Conservation (phyloP, 345 rosid genomes). For the Conringia planisiliqua region DNA sequence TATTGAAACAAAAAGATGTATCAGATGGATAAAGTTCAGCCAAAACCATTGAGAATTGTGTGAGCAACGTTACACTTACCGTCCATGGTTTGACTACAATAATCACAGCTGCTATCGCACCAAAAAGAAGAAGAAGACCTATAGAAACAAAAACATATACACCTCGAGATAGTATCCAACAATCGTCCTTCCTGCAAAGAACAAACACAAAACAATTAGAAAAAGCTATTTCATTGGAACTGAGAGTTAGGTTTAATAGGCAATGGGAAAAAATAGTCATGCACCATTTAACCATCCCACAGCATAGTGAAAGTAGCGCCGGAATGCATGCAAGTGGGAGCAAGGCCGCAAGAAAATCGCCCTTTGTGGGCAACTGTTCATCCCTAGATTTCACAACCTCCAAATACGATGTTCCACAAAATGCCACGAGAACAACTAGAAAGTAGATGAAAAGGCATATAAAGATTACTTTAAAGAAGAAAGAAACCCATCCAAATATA, state of each 20-base stretch:
- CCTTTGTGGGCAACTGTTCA: slow-evolving; percentile 75
- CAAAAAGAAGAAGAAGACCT: slow-evolving; percentile 91
- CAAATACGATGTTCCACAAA: slow-evolving; percentile 86
- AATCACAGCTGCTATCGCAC: slow-evolving; percentile 88
- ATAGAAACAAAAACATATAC: slow-evolving; percentile 74
- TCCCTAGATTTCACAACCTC: slow-evolving; percentile 89
- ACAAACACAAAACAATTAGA: slow-evolving; percentile 21
- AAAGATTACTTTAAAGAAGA: not conserved
- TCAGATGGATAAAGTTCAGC: slow-evolving; percentile 26
- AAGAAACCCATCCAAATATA: slow-evolving; percentile 14
- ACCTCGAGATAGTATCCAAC: slow-evolving; percentile 92
- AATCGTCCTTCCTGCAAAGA: slow-evolving; percentile 91
- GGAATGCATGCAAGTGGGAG: slow-evolving; percentile 97
- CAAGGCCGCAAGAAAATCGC: slow-evolving; percentile 93
- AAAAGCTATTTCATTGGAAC: slow-evolving; percentile 8
- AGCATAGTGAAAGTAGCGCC: slow-evolving; percentile 77
- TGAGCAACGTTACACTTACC: slow-evolving; percentile 48
- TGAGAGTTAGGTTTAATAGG: slow-evolving; percentile 1
- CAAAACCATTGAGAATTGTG: slow-evolving; percentile 13
- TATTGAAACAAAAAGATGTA: slow-evolving; percentile 30
- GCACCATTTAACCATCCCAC: slow-evolving; percentile 95
- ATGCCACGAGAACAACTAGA: slow-evolving; percentile 88
- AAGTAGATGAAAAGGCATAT: slow-evolving; percentile 29
- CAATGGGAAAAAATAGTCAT: slow-evolving; percentile 28
- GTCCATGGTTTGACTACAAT: slow-evolving; percentile 84